phyloP scores from a whole-genome alignment of 192 early-diverging fungal genomes.

The Mycoemilia scoparia region DNA sequence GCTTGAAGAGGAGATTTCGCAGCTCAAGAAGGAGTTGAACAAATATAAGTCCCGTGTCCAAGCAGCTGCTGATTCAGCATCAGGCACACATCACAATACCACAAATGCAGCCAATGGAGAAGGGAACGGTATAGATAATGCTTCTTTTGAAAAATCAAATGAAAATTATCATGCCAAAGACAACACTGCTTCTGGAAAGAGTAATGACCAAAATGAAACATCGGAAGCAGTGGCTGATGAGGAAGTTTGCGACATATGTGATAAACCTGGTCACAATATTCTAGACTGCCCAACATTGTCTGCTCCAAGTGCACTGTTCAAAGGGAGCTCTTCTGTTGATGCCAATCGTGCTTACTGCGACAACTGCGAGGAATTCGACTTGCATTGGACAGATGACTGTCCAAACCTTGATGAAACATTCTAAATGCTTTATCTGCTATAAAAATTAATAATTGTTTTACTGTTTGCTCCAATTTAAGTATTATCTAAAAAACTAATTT shows the following conservation, averaged over 20 bases:
- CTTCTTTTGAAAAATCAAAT: neutral
- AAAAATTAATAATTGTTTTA: no score
- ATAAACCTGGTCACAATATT: conserved; percentile 39
- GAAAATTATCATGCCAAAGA: conserved; percentile 1
- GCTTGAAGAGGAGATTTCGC: conserved; percentile 38
- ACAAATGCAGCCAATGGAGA: neutral
- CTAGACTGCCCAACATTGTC: conserved; percentile 31
- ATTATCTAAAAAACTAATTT: conserved; percentile 30
- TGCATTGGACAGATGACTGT: conserved; percentile 53
- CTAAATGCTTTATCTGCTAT: conserved; percentile 8
- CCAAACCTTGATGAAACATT: conserved; percentile 54
- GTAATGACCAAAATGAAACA: neutral
- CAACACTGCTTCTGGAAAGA: neutral
- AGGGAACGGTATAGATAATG: neutral
- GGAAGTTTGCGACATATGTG: conserved; percentile 45
- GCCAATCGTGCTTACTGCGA: conserved; percentile 41
- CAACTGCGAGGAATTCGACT: conserved; percentile 51
- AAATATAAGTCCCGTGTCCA: conserved; percentile 12
- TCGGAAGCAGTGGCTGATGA: conserved; percentile 14
- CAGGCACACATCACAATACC: neutral
- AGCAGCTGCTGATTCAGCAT: conserved; percentile 1
- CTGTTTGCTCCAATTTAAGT: no score
- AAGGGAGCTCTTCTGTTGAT: conserved; percentile 11
- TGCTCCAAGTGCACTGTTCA: conserved; percentile 7
- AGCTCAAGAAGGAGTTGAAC: conserved; percentile 32